Evolutionary conservation across 768 basidiomycete species (phyloP), one percentile per base, ranked within the genome.

Genomic region (Leucosporidium scottii): DNA sequence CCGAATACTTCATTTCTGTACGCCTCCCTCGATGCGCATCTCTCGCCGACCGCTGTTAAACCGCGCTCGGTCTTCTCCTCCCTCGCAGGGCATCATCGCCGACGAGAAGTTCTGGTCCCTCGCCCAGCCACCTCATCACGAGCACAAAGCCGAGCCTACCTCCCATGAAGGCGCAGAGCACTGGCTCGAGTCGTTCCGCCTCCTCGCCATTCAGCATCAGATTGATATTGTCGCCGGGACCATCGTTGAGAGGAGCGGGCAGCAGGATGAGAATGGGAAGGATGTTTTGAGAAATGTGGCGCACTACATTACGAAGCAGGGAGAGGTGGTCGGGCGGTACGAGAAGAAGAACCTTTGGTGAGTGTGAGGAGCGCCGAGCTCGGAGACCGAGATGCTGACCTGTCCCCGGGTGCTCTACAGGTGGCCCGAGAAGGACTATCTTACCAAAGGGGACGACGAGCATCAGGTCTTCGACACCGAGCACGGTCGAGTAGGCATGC

Each of bases 141-240:
- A 64, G 20, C 56, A 58, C 60, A 21, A 68, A 51, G 47, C 55
- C n/a, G 20, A 20, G 6, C 25, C 59, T 5, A 17, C 27, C 27
- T 17, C 47, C 1, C 34, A 59, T 61, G n/a, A 55, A 25, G 48
- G 55, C n/a, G 53, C 62, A 12, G 21, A 60, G 21, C 67, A 68
- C 59, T 72, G 67, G 67, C 64, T 72, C 18, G 27, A 59, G 25
- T 23, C 65, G 4, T 72, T 72, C 62, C 65, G 51, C 31, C 1
- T 18, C 12, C 70, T 75, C 54, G 74, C 74, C 5, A 57, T 54
- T 25, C 59, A 68, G n/a, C 67, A 70, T 50, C 15, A 39, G 18
- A 61, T 73, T 39, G 74, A 75, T 59, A 73, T 75, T 23, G 72
- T 66, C 23, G 68, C 68, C 54, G 74, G 74, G 9, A 75, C 74